Percentiles rank a stretch among this genome's conserved stretches.
These are phyloP conservation scores for Gracilaria vermiculophylla DNA, from an alignment of 23 red algal species.

Conservation along the genomic window DNA sequence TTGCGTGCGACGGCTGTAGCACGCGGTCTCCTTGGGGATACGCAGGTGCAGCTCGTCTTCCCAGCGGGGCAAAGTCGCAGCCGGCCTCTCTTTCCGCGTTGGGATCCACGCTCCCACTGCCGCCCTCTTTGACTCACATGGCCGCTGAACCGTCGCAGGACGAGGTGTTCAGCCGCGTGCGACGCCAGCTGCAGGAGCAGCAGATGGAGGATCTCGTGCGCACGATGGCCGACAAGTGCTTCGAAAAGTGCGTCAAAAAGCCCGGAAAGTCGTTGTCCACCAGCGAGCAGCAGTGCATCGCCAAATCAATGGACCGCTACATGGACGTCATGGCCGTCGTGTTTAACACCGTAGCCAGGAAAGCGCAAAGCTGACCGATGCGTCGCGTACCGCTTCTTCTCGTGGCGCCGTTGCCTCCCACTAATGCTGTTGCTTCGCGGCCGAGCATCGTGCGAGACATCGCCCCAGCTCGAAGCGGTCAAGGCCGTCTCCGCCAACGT, in stretches of 20 bases:
- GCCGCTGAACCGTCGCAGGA: constrained; percentile 26
- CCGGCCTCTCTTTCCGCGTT: neutral
- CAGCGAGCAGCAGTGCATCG: constrained; percentile 85
- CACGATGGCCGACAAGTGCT: constrained; percentile 88
- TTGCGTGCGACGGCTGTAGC: too few species aligned
- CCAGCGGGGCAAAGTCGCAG: too few species aligned
- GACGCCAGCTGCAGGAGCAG: constrained; percentile 52
- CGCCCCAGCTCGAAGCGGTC: too few species aligned
- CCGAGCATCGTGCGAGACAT: too few species aligned
- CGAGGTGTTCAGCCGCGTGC: constrained; percentile 42
- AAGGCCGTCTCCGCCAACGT: too few species aligned
- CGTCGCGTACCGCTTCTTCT: too few species aligned
- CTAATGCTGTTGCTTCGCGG: too few species aligned
- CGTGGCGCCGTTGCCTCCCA: too few species aligned
- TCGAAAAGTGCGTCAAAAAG: constrained; percentile 92
- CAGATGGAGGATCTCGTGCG: constrained; percentile 86
- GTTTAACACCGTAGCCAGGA: constrained; percentile 64
- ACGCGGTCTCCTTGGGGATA: too few species aligned
- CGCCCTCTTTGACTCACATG: neutral
- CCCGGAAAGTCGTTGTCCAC: constrained; percentile 72
- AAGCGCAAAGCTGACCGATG: constrained; percentile 2
- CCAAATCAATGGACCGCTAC: constrained; percentile 95
- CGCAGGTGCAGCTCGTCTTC: too few species aligned
- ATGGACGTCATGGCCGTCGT: constrained; percentile 88
- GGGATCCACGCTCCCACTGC: too few species aligned